These are phyloP conservation scores for Medicago ruthenica DNA, from an alignment of 306 rosid species.

Conservation along the genomic window DNA sequence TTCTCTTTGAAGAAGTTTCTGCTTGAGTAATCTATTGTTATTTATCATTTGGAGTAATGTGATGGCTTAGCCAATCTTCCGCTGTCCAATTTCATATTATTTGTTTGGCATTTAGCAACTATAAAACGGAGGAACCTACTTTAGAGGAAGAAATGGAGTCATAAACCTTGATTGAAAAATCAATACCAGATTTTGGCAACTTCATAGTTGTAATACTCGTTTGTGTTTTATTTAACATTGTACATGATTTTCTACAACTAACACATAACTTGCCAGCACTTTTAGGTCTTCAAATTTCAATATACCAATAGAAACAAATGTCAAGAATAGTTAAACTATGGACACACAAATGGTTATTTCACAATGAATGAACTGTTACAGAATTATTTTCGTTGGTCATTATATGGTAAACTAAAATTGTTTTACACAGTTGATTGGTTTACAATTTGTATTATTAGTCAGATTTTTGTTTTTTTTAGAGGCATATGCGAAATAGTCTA, in stretches of 20 bases:
- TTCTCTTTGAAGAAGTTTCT: slow-evolving; percentile 9
- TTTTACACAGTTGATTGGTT: slow-evolving; percentile 27
- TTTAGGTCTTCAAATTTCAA: slow-evolving; percentile 10
- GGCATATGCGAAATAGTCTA: background rate
- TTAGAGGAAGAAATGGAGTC: background rate
- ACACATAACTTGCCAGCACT: background rate
- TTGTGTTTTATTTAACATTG: background rate
- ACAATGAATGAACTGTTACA: background rate
- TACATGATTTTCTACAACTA: background rate
- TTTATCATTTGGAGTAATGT: background rate
- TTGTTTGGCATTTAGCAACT: background rate
- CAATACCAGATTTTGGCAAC: slow-evolving; percentile 4
- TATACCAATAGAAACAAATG: slow-evolving; percentile 14
- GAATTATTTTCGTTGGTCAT: background rate
- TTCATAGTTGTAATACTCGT: background rate
- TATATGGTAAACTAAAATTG: slow-evolving; percentile 2
- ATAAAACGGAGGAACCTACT: background rate
- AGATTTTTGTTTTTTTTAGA: background rate
- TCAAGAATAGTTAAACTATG: slow-evolving; percentile 3
- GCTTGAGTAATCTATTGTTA: slow-evolving; percentile 2
- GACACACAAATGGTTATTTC: slow-evolving; percentile 9
- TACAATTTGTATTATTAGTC: background rate
- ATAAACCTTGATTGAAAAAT: background rate
- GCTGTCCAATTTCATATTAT: slow-evolving; percentile 18
- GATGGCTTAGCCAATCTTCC: background rate